Conservation (phyloP, 345 rosid genomes). For the Lepidium didymum region DNA sequence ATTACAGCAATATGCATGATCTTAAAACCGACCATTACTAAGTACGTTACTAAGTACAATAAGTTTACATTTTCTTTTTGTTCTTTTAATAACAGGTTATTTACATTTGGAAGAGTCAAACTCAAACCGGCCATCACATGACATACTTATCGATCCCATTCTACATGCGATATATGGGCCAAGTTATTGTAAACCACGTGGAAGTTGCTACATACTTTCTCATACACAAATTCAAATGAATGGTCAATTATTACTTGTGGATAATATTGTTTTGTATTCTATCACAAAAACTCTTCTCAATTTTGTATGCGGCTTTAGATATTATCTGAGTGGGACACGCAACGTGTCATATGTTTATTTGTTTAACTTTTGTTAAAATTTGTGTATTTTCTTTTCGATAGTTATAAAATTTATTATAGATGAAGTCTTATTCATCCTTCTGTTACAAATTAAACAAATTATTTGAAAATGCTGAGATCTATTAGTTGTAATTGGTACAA, state of each 20-base stretch:
- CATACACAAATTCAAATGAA: conserved; percentile 1
- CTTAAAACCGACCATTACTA: conserved; percentile 20
- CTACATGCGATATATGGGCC: conserved; percentile 22
- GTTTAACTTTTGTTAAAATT: neutral
- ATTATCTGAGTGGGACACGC: neutral
- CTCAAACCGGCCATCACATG: conserved; percentile 24
- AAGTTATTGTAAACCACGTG: conserved; percentile 18
- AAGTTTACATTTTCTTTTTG: too few species aligned
- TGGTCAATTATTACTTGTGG: conserved; percentile 25
- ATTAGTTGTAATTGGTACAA: neutral
- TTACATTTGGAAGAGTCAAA: neutral
- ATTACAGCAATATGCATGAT: neutral
- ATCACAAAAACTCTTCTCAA: neutral
- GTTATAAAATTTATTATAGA: neutral
- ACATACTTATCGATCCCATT: neutral
- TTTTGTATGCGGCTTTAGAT: neutral
- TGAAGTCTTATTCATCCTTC: neutral
- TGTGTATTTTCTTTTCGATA: neutral
- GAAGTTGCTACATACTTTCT: conserved; percentile 9
- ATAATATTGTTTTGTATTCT: conserved; percentile 18
- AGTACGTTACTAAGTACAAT: conserved; percentile 10
- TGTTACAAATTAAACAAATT: neutral
- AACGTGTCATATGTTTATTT: neutral
- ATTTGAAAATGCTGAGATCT: neutral
- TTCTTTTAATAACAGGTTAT: neutral